These are phyloP conservation scores for Suillus ampliporus DNA, from an alignment of 768 basidiomycete genomes.

Conservation along the genomic window DNA sequence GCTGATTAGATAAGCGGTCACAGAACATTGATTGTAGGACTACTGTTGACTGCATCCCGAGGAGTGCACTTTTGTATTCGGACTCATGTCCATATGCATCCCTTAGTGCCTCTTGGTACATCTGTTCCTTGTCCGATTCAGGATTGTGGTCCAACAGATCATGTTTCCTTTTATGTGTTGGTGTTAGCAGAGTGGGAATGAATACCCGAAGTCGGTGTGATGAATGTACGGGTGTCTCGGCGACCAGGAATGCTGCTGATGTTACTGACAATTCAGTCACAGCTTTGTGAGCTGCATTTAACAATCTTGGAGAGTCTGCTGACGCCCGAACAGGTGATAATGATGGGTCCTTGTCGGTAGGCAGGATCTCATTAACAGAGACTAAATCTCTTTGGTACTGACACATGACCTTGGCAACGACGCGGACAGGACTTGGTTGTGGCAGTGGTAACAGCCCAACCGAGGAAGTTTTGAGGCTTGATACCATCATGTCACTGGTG, in stretches of 20 bases:
- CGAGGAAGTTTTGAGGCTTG: slow-evolving; percentile 38
- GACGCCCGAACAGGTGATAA: no score
- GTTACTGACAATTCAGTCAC: slow-evolving; percentile 5
- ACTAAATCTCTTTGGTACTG: slow-evolving; percentile 4
- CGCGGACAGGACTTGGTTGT: slow-evolving; percentile 7
- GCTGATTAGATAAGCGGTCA: slow-evolving; percentile 16
- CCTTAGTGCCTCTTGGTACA: slow-evolving; percentile 7
- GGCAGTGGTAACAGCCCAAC: slow-evolving; percentile 25
- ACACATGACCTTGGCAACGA: background rate
- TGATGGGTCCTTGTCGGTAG: background rate
- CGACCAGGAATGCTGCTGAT: slow-evolving; percentile 11
- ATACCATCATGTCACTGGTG: slow-evolving; percentile 23
- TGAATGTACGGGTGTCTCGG: slow-evolving; percentile 6
- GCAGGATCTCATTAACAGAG: background rate
- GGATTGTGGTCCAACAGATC: slow-evolving; percentile 9
- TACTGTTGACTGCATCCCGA: slow-evolving; percentile 18
- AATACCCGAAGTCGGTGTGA: slow-evolving; percentile 1
- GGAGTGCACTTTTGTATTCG: slow-evolving; percentile 13
- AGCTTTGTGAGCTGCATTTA: background rate
- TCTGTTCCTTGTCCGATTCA: background rate
- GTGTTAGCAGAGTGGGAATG: background rate
- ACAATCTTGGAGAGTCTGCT: background rate
- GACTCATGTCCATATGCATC: slow-evolving; percentile 3
- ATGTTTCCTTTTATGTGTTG: background rate
- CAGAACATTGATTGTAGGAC: slow-evolving; percentile 24